A percentile compares a stretch with the other conserved stretches of the same genome.
Evolutionary conservation across 116 monocot genomes (phyloP).

Genomic region (Trichopus zeylanicus): DNA sequence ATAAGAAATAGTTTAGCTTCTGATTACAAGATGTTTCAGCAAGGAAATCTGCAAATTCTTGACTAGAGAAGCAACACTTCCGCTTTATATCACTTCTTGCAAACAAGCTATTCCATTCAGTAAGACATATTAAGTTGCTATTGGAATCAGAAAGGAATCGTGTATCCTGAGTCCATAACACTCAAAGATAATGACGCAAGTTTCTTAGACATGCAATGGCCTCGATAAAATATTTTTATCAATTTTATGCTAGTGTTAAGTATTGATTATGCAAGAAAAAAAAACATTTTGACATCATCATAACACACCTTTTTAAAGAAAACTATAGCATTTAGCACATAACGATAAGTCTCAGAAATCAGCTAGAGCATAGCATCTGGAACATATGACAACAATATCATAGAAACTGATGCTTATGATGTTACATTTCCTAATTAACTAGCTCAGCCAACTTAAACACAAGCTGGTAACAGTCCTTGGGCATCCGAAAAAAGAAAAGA

Average conservation of each 20-base stretch:
- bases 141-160: background rate
- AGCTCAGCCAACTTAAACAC: no score
- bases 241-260: no score
- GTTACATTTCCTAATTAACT: background rate
- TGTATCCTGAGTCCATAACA: no score
- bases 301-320: background rate
- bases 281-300: background rate
- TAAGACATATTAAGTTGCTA: background rate
- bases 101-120: background rate
- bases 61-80: background rate
- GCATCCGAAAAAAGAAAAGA: no score
- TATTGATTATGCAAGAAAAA: no score
- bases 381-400: background rate
- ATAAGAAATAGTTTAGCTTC: constrained; percentile 5
- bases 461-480: no score
- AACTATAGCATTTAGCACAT: no score
- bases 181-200: no score
- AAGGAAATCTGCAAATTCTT: background rate
- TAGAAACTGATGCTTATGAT: background rate
- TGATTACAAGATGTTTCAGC: background rate
- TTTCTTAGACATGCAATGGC: no score
- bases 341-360: background rate
- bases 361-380: background rate
- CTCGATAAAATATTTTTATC: no score
- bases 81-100: background rate